Percentiles rank a stretch among this genome's conserved stretches.
phyloP scores from a whole-genome alignment of 352 stramenopile species.

The Phytopythium vexans region DNA sequence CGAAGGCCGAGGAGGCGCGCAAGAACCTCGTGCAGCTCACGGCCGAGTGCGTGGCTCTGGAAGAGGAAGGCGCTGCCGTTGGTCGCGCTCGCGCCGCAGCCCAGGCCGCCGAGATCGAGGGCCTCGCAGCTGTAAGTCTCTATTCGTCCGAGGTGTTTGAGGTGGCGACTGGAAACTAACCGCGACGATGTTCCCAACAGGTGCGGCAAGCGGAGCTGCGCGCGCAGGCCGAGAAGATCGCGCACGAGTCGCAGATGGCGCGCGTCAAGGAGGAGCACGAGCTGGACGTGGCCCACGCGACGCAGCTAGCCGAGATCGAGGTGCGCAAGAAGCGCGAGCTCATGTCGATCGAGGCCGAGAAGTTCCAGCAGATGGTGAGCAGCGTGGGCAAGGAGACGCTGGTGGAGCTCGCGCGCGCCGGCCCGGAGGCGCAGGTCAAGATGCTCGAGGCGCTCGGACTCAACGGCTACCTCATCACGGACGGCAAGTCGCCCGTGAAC shows the following conservation, averaged over 20 bases:
- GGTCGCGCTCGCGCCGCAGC: conserved; percentile 54
- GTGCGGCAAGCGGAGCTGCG: conserved; percentile 67
- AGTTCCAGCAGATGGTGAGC: conserved; percentile 80
- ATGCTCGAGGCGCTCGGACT: conserved; percentile 73
- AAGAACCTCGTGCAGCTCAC: conserved; percentile 77
- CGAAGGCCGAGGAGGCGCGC: conserved; percentile 59
- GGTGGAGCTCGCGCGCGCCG: conserved; percentile 64
- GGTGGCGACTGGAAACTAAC: not conserved
- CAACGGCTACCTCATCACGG: conserved; percentile 82
- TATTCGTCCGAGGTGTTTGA: not conserved
- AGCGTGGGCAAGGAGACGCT: conserved; percentile 76
- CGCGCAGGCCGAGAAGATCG: conserved; percentile 61
- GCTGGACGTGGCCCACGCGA: conserved; percentile 48
- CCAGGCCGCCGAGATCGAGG: conserved; percentile 72
- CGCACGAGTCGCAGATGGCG: conserved; percentile 56
- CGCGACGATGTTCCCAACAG: not conserved
- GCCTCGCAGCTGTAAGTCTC: conserved; percentile 37
- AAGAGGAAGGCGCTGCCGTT: conserved; percentile 63
- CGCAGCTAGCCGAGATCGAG: conserved; percentile 64
- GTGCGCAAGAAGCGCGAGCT: conserved; percentile 76
- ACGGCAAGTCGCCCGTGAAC: conserved; percentile 81
- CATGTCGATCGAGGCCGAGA: conserved; percentile 73
- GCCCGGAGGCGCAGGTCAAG: conserved; percentile 73
- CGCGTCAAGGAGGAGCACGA: conserved; percentile 61
- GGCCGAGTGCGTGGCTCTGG: conserved; percentile 64